phyloP scores from a whole-genome alignment of 2,329 filamentous ascomycete species.

The Colletotrichum destructivum region DNA sequence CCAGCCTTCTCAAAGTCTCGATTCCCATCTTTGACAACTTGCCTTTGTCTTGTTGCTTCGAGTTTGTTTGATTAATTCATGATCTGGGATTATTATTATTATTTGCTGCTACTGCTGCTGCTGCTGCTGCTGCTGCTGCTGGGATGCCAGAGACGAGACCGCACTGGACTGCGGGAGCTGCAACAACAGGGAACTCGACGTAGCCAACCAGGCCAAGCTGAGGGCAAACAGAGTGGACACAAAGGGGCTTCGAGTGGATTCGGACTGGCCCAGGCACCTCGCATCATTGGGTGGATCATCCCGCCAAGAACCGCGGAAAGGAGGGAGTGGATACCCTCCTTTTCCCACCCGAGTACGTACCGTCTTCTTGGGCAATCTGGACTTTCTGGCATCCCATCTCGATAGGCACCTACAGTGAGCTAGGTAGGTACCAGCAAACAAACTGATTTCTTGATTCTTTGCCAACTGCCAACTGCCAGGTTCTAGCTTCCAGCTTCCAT shows the following conservation, averaged over 20 bases:
- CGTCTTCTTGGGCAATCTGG: neutral
- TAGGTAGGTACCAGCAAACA: too few species aligned
- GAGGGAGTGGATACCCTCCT: constrained; percentile 30
- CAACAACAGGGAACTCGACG: constrained; percentile 18
- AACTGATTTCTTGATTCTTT: neutral
- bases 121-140: neutral
- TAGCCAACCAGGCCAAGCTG: constrained; percentile 26
- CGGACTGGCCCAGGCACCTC: constrained; percentile 4
- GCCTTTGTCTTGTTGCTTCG: neutral
- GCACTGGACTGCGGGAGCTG: constrained; percentile 25
- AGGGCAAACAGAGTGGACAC: constrained; percentile 11
- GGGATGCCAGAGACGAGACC: constrained; percentile 14
- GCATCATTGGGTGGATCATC: constrained; percentile 28
- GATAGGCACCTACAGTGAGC: too few species aligned
- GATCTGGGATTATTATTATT: neutral
- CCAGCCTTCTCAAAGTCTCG: neutral
- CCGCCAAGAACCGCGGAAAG: constrained; percentile 40
- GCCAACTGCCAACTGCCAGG: neutral
- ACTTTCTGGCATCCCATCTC: neutral
- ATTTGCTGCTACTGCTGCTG: too few species aligned
- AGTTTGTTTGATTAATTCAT: neutral
- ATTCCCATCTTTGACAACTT: too few species aligned
- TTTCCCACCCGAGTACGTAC: constrained; percentile 8
- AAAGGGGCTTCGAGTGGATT: constrained; percentile 13
- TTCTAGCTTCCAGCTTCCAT: neutral